Percentiles rank a stretch among this genome's conserved stretches.
These are phyloP conservation scores for Dichotomopilus funicola DNA, from an alignment of 2,329 filamentous ascomycete genomes.

Conservation along the genomic window DNA sequence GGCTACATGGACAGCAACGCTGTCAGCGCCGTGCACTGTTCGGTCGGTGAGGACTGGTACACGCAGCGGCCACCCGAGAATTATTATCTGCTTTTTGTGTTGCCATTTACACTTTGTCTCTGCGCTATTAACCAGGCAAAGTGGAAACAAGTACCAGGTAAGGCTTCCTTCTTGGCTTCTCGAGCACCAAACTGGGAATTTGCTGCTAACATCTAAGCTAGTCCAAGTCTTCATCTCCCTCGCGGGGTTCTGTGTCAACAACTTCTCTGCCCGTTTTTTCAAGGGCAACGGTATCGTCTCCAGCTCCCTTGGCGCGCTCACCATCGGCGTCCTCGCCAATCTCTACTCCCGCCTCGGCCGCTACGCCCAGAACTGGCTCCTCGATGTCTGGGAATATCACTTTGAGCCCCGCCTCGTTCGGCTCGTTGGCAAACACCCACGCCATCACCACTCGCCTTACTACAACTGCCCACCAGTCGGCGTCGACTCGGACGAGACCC, in stretches of 20 bases:
- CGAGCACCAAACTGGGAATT: too few species aligned
- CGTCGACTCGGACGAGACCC: constrained; percentile 14
- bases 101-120: constrained; percentile 61
- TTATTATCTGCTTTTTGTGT: constrained; percentile 52
- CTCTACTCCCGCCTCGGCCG: constrained; percentile 65
- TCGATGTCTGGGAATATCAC: constrained; percentile 47
- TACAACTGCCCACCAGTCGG: constrained; percentile 7
- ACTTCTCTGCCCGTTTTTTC: constrained; percentile 62
- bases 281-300: constrained; percentile 65
- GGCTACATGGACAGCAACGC: constrained; percentile 53
- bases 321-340: constrained; percentile 72
- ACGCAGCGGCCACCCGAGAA: constrained; percentile 41
- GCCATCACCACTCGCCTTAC: constrained; percentile 8
- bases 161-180: background rate
- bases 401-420: constrained; percentile 36
- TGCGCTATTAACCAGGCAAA: constrained; percentile 63
- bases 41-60: constrained; percentile 21
- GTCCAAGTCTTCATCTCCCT: constrained; percentile 70
- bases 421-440: constrained; percentile 26
- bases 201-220: constrained; percentile 27
- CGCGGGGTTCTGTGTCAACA: constrained; percentile 69
- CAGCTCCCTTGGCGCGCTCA: constrained; percentile 70
- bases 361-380: constrained; percentile 47
- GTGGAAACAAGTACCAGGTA: constrained; percentile 44
- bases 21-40: constrained; percentile 40